phyloP scores from a whole-genome alignment of 495 filamentous ascomycete genomes.

The Penicillium antarcticum region DNA sequence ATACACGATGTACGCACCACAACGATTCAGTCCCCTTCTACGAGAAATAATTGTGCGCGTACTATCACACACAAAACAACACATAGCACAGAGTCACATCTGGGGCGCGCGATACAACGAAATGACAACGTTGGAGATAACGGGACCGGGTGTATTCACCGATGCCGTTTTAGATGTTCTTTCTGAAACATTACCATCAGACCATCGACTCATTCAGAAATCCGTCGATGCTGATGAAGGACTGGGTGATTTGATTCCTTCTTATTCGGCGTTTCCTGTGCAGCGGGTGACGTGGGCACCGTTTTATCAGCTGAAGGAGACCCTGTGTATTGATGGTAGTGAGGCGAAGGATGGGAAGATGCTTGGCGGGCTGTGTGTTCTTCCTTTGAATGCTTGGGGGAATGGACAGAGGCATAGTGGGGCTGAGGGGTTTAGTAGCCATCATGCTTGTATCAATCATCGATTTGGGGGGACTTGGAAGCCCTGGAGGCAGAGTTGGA shows the following conservation, averaged over 20 bases:
- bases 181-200: slow-evolving; percentile 28
- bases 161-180: slow-evolving; percentile 38
- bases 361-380: slow-evolving; percentile 36
- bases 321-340: slow-evolving; percentile 30
- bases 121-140: slow-evolving; percentile 31
- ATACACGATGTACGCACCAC: slow-evolving; percentile 39
- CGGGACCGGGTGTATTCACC: slow-evolving; percentile 40
- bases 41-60: slow-evolving; percentile 35
- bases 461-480: slow-evolving; percentile 40
- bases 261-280: slow-evolving; percentile 1
- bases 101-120: slow-evolving; percentile 26
- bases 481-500: slow-evolving; percentile 41
- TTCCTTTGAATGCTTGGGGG: slow-evolving; percentile 43
- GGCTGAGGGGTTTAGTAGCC: slow-evolving; percentile 26
- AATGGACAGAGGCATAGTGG: slow-evolving; percentile 44
- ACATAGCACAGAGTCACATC: slow-evolving; percentile 13
- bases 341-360: slow-evolving; percentile 19
- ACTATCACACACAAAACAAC: slow-evolving; percentile 32
- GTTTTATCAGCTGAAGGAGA: slow-evolving; percentile 29
- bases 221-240: slow-evolving; percentile 28
- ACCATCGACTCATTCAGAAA: slow-evolving; percentile 23
- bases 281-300: slow-evolving; percentile 43
- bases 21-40: slow-evolving; percentile 37
- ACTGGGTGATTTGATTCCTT: slow-evolving; percentile 22
- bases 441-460: slow-evolving; percentile 42